Evolutionary conservation across 768 basidiomycete species (phyloP).

Genomic region (Macrolepiota albuminosa): DNA sequence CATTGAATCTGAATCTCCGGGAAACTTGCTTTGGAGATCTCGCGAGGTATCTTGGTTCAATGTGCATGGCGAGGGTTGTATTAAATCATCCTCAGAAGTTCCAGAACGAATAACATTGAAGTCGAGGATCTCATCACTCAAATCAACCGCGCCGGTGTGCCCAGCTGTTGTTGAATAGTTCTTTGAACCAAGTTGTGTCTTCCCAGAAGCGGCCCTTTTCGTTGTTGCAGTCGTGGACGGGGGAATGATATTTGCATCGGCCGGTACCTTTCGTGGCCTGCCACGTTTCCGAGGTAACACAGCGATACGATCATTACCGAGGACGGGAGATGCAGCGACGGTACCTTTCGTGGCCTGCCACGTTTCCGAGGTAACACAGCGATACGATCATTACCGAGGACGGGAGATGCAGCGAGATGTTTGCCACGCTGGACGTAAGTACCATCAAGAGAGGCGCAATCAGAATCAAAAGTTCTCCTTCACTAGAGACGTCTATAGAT

Average conservation of each 20-base stretch:
- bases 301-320: not conserved
- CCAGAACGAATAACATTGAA: constrained; percentile 12
- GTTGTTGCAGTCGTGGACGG: not conserved
- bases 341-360: constrained; percentile 8
- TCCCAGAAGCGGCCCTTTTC: not conserved
- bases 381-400: not conserved
- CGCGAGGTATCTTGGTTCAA: not conserved
- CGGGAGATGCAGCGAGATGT: not conserved
- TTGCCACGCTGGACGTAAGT: constrained; percentile 1
- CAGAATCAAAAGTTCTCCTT: constrained; percentile 10
- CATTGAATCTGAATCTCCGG: not conserved
- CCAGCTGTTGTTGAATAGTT: constrained; percentile 4
- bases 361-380: constrained; percentile 6
- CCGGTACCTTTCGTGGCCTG: constrained; percentile 6
- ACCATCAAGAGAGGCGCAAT: not conserved
- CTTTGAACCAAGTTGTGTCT: not conserved
- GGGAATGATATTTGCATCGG: not conserved
- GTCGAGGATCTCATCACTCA: constrained; percentile 21
- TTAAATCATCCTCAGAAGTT: constrained; percentile 7
- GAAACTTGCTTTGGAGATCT: no score
- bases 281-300: constrained; percentile 7
- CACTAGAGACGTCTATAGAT: not conserved
- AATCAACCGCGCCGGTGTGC: constrained; percentile 2
- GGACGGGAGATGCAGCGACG: not conserved
- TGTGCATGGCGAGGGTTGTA: not conserved